Base-by-base conservation (phyloP, 2,329 filamentous ascomycete genomes). In the Trichophyton benhamiae region DNA sequence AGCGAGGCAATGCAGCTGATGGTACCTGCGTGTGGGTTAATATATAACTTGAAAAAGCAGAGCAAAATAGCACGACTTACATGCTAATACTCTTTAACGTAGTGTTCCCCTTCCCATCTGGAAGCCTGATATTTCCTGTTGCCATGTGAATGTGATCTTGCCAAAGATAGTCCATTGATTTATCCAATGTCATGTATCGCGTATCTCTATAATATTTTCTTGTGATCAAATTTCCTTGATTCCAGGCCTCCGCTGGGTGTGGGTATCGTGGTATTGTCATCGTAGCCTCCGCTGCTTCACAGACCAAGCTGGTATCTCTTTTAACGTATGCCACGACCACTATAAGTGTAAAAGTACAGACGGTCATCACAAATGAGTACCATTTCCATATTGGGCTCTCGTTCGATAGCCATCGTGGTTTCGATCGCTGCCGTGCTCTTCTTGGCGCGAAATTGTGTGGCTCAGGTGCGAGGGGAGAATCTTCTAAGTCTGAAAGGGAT, bases 191-290 rank as follows among this genome's bases (percentile, higher is more conserved):
- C n/a, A 46, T 46, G 6, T 46, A n/a, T 46, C 13, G 15, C 3
- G 42, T 46, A 17, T 46, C 42, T 46, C 42, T 5, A 46, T 46
- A 46, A 7, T 46, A 46, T 20, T 22, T 46, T 17, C 17, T 6
- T 7, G 15, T 46, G 42, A 20, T 27, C 41, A 57, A 4, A 60
- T 59, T 30, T 20, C 27, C 15, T 57, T 57, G 33, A 48, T 42
- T 36, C 60, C 48, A 58, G 55, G 59, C 3, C 61, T 42, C 42
- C 46, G 49, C 38, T 61, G 60, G 17, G 62, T 58, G 44, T 11
- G 42, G 8, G 15, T 57, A 17, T 38, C 15, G 52, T 38, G 27
- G 27, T 30, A 30, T 30, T 7, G 27, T 30, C 27, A 30, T 30
- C 6, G 6, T 8, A 8, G 5, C 27, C 27, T 30, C 27, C 27